Evolutionary conservation across 805 yeast species (phyloP).

Genomic region (Blastobotrys americana): DNA sequence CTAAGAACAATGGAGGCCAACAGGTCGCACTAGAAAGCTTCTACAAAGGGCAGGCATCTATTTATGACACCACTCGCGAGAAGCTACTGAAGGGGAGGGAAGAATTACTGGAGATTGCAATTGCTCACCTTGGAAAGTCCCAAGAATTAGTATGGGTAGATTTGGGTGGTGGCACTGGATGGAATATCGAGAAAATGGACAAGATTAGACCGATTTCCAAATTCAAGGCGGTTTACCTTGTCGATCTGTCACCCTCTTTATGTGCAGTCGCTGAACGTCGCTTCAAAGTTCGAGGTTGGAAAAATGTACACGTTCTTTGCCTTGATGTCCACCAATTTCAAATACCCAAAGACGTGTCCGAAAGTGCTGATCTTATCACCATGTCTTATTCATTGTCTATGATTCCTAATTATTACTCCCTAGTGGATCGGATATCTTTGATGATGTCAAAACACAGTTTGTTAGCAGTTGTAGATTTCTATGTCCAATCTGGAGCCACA

Average conservation of each 20-base stretch:
- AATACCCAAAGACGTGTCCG: slow-evolving; percentile 33
- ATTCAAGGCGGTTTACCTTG: slow-evolving; percentile 61
- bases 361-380: slow-evolving; percentile 61
- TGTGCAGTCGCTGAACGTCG: slow-evolving; percentile 64
- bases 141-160: slow-evolving; percentile 27
- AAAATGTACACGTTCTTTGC: slow-evolving; percentile 58
- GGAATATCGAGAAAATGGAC: slow-evolving; percentile 73
- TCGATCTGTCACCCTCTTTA: slow-evolving; percentile 71
- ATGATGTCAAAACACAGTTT: slow-evolving; percentile 52
- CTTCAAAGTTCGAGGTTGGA: slow-evolving; percentile 42
- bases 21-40: slow-evolving; percentile 60
- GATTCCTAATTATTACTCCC: slow-evolving; percentile 79
- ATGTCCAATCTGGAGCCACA: slow-evolving; percentile 62
- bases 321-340: slow-evolving; percentile 71
- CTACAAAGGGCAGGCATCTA: slow-evolving; percentile 67
- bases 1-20: slow-evolving; percentile 35
- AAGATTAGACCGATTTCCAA: slow-evolving; percentile 40
- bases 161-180: slow-evolving; percentile 83
- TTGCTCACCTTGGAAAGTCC: slow-evolving; percentile 43
- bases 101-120: slow-evolving; percentile 51
- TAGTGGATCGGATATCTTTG: slow-evolving; percentile 57
- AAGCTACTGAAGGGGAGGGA: slow-evolving; percentile 64
- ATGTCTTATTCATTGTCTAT: slow-evolving; percentile 76
- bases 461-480: slow-evolving; percentile 70
- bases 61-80: slow-evolving; percentile 67